phyloP scores from a whole-genome alignment of 1,284 basidiomycete species.

The Ganoderma leucocontextum region DNA sequence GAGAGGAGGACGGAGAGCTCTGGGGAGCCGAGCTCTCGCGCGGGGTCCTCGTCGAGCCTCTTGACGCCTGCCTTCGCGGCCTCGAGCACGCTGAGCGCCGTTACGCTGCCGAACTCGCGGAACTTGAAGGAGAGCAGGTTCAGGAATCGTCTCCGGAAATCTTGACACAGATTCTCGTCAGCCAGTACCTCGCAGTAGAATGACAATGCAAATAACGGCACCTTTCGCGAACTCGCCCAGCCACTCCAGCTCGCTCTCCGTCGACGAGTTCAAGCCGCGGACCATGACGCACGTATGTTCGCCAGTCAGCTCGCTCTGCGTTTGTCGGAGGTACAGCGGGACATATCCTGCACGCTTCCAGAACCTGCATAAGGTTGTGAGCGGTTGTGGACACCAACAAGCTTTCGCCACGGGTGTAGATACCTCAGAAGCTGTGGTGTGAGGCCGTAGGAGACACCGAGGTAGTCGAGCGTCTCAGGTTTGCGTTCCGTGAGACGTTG shows the following conservation, averaged over 20 bases:
- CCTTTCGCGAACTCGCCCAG: slow-evolving; percentile 91
- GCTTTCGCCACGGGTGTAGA: slow-evolving; percentile 13
- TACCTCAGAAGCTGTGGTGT: slow-evolving; percentile 87
- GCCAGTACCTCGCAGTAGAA: not conserved
- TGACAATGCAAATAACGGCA: slow-evolving; percentile 44
- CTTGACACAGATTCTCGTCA: slow-evolving; percentile 48
- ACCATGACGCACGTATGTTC: slow-evolving; percentile 97
- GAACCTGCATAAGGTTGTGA: slow-evolving; percentile 61
- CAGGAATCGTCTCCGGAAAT: slow-evolving; percentile 93
- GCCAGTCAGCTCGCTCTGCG: slow-evolving; percentile 93
- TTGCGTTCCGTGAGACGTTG: slow-evolving; percentile 91
- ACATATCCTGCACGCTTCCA: slow-evolving; percentile 96
- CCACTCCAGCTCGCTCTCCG: slow-evolving; percentile 77
- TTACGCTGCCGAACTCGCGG: slow-evolving; percentile 90
- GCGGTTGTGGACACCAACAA: not conserved
- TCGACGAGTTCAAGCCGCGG: slow-evolving; percentile 78
- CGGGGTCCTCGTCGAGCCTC: slow-evolving; percentile 52
- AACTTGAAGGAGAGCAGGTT: slow-evolving; percentile 94
- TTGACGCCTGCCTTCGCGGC: slow-evolving; percentile 79
- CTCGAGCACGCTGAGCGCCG: slow-evolving; percentile 89
- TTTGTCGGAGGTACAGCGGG: slow-evolving; percentile 94
- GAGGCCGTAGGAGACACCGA: slow-evolving; percentile 96
- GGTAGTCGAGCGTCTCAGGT: slow-evolving; percentile 93
- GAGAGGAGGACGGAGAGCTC: slow-evolving; percentile 84
- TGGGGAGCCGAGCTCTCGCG: slow-evolving; percentile 61